phyloP scores from a whole-genome alignment of 805 yeast species.

The Candida krabiensis region DNA sequence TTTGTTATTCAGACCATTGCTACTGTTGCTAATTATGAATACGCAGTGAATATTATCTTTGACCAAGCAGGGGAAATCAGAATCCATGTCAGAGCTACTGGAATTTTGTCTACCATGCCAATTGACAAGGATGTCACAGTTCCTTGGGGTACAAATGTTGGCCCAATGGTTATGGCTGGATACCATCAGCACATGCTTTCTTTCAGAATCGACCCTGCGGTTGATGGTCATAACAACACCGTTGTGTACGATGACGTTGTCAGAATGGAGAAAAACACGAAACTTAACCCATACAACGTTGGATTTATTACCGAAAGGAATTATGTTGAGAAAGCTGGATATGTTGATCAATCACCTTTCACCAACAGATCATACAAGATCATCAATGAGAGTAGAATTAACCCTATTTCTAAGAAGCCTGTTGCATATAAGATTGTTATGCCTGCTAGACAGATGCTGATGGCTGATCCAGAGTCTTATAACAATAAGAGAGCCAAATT shows the following conservation, averaged over 20 bases:
- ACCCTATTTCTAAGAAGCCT: slow-evolving; percentile 67
- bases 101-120: slow-evolving; percentile 83
- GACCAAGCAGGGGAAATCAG: slow-evolving; percentile 78
- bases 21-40: slow-evolving; percentile 84
- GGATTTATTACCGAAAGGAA: slow-evolving; percentile 68
- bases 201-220: slow-evolving; percentile 78
- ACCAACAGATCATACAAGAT: slow-evolving; percentile 74
- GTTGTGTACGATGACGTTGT: slow-evolving; percentile 70
- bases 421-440: slow-evolving; percentile 74
- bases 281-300: slow-evolving; percentile 63
- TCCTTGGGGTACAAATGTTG: slow-evolving; percentile 75
- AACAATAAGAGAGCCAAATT: slow-evolving; percentile 73
- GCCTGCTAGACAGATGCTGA: slow-evolving; percentile 76
- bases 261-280: slow-evolving; percentile 54
- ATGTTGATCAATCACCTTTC: slow-evolving; percentile 71
- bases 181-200: slow-evolving; percentile 81
- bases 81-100: slow-evolving; percentile 81
- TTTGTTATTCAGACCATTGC: slow-evolving; percentile 79
- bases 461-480: slow-evolving; percentile 62
- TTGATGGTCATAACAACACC: slow-evolving; percentile 78
- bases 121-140: slow-evolving; percentile 67
- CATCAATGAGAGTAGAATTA: slow-evolving; percentile 69
- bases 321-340: slow-evolving; percentile 68
- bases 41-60: slow-evolving; percentile 67
- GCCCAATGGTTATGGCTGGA: slow-evolving; percentile 80